phyloP scores from a whole-genome alignment of 2,329 filamentous ascomycete genomes.

The Cyphellophora europaea region DNA sequence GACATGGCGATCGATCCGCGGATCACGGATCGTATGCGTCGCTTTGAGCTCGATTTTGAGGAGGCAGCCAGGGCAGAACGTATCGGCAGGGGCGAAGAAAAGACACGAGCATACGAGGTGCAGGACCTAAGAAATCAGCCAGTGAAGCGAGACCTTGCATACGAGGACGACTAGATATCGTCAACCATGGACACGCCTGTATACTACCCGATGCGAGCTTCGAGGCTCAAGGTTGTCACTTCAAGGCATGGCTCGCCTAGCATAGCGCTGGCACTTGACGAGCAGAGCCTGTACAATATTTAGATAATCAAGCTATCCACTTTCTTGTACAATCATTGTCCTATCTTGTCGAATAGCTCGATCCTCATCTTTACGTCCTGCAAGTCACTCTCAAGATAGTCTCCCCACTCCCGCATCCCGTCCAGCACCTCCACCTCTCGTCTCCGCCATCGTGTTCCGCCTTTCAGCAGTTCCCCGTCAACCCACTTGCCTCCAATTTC shows the following conservation, averaged over 20 bases:
- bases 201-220: too few relatives aligned
- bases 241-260: too few relatives aligned
- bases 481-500: neutral
- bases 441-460: constrained; percentile 11
- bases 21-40: constrained; percentile 69
- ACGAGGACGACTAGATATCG: too few relatives aligned
- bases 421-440: constrained; percentile 15
- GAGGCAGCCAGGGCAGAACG: constrained; percentile 58
- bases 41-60: constrained; percentile 60
- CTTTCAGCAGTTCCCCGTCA: neutral
- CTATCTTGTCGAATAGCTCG: constrained; percentile 5
- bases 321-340: too few relatives aligned
- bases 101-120: constrained; percentile 37
- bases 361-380: constrained; percentile 10
- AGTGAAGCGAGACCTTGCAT: neutral
- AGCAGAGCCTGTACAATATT: too few relatives aligned
- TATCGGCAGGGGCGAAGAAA: constrained; percentile 56
- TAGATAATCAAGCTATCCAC: too few relatives aligned
- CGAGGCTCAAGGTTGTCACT: too few relatives aligned
- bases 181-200: too few relatives aligned
- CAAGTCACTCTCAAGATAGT: constrained; percentile 13
- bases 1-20: constrained; percentile 67
- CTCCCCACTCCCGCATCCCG: constrained; percentile 14
- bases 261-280: too few relatives aligned
- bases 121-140: constrained; percentile 30